phyloP scores from a whole-genome alignment of 805 yeast species.

The Ogataea neopini region DNA sequence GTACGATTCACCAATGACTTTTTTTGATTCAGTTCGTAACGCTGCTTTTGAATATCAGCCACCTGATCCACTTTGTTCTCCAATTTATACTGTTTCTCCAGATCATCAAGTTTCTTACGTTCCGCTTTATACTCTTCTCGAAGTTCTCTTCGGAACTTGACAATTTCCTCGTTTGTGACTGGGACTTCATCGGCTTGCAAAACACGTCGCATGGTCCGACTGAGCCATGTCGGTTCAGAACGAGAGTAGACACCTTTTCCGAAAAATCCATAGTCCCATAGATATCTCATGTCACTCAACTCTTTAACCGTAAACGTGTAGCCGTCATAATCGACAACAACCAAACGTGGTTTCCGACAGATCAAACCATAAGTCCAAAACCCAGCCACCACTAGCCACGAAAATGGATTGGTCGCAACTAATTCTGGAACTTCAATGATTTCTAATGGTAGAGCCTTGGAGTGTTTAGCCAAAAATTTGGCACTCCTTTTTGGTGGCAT shows the following conservation, averaged over 20 bases:
- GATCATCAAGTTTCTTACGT: constrained; percentile 59
- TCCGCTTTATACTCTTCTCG: constrained; percentile 70
- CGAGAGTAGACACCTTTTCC: constrained; percentile 91
- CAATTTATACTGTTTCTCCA: constrained; percentile 38
- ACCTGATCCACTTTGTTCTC: constrained; percentile 20
- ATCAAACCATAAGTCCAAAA: constrained; percentile 26
- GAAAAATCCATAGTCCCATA: constrained; percentile 89
- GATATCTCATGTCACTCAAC: constrained; percentile 46
- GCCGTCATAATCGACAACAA: constrained; percentile 14
- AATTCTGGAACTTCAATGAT: constrained; percentile 39
- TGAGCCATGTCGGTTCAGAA: constrained; percentile 89
- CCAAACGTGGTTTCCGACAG: constrained; percentile 1
- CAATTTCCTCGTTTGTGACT: constrained; percentile 71
- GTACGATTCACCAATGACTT: constrained; percentile 22
- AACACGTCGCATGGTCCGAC: constrained; percentile 60
- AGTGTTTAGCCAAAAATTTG: constrained; percentile 12
- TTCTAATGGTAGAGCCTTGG: constrained; percentile 43
- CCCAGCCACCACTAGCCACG: constrained; percentile 41
- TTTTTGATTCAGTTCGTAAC: constrained; percentile 26
- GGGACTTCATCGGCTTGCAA: constrained; percentile 23
- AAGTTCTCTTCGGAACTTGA: constrained; percentile 68
- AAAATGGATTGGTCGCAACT: constrained; percentile 46
- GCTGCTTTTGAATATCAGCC: constrained; percentile 42
- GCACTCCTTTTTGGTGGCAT: constrained; percentile 13
- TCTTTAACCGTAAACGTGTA: constrained; percentile 43